These are phyloP conservation scores for Lagenidium sp. DNA, from an alignment of 352 stramenopile genomes.

Conservation along the genomic window DNA sequence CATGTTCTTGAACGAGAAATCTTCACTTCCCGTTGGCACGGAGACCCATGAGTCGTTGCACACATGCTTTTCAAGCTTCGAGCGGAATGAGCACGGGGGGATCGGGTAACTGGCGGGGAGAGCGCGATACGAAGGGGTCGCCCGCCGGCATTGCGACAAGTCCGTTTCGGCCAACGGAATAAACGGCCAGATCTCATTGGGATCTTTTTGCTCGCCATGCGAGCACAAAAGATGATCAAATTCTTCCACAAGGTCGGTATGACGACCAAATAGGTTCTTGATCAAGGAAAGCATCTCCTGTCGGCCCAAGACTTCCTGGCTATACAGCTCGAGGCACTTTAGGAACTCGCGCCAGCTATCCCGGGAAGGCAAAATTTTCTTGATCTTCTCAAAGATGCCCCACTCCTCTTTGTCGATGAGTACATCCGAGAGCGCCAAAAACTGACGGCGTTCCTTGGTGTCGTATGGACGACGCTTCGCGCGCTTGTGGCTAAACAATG, in stretches of 20 bases:
- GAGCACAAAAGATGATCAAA: conserved; percentile 67
- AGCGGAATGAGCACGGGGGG: conserved; percentile 94
- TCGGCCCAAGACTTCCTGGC: conserved; percentile 93
- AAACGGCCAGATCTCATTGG: conserved; percentile 88
- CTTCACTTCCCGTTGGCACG: conserved; percentile 97
- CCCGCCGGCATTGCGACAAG: conserved; percentile 81
- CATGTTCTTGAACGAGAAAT: conserved; percentile 99
- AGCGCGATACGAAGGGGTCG: conserved; percentile 96
- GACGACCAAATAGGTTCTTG: conserved; percentile 81
- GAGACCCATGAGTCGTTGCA: conserved; percentile 97
- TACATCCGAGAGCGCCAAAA: conserved; percentile 64
- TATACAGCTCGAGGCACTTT: conserved; percentile 98
- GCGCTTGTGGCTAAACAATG: conserved; percentile 64
- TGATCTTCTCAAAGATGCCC: conserved; percentile 94
- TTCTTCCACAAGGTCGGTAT: conserved; percentile 77
- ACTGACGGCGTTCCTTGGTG: conserved; percentile 63
- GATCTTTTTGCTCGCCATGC: conserved; percentile 69
- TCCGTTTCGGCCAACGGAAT: conserved; percentile 90
- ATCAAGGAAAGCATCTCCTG: conserved; percentile 86
- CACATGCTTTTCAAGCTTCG: conserved; percentile 85
- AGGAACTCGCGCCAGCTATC: conserved; percentile 97
- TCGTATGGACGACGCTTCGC: conserved; percentile 59
- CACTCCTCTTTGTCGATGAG: conserved; percentile 83
- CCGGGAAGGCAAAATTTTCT: conserved; percentile 86
- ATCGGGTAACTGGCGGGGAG: conserved; percentile 96